Conservation (phyloP, 2,329 filamentous ascomycete genomes). For the Verticillium zaregamsianum region DNA sequence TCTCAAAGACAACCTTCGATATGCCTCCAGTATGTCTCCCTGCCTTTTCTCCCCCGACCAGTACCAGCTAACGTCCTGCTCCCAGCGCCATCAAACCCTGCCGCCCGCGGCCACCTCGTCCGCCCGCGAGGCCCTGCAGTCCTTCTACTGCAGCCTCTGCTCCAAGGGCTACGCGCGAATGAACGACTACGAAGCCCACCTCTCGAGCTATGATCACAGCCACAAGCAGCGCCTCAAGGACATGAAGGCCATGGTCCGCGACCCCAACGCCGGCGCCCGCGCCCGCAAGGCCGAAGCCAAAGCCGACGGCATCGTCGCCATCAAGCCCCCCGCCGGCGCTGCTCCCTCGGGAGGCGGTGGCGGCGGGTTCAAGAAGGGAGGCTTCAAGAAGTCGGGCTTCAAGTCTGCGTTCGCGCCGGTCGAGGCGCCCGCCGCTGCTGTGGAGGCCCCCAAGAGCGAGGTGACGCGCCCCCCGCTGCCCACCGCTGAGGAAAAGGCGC, state of each 20-base stretch:
- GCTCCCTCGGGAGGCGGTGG: conserved; percentile 15
- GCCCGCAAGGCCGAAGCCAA: conserved; percentile 68
- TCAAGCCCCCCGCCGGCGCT: conserved; percentile 46
- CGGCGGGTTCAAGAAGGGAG: conserved; percentile 60
- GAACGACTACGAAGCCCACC: conserved; percentile 94
- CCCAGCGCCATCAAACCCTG: conserved; percentile 52
- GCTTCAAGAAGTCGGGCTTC: conserved; percentile 80
- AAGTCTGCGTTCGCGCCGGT: conserved; percentile 68
- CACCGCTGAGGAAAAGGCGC: not conserved
- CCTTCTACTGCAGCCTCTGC: conserved; percentile 84
- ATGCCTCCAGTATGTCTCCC: not conserved
- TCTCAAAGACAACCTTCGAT: not conserved
- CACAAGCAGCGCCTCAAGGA: conserved; percentile 88
- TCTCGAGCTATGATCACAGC: conserved; percentile 90
- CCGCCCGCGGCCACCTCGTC: conserved; percentile 55
- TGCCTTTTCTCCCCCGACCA: too few relatives aligned
- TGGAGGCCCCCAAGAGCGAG: conserved; percentile 17
- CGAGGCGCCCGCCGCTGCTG: conserved; percentile 26
- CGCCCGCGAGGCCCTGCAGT: conserved; percentile 71
- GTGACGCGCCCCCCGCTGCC: not conserved
- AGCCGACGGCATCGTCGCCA: conserved; percentile 63
- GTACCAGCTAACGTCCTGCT: not conserved
- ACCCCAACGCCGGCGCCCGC: conserved; percentile 60
- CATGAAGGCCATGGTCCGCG: conserved; percentile 78
- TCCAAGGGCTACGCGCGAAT: conserved; percentile 92